Evolutionary conservation across 106 monocot species (phyloP), one percentile per base, ranked within the genome.

Genomic region (Dioscorea alata): DNA sequence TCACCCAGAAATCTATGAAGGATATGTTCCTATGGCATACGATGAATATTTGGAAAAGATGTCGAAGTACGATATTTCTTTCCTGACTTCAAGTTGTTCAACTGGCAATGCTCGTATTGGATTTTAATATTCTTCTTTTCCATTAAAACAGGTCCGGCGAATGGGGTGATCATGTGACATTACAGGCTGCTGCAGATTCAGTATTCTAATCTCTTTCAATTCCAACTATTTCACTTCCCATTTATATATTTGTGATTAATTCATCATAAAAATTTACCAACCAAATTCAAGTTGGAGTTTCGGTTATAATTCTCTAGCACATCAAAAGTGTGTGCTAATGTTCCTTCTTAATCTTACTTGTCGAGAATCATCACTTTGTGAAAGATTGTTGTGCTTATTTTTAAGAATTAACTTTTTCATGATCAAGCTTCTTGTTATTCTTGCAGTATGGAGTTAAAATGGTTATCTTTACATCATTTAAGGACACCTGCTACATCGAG

Each of bases 141-240:
- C 22, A 58, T 64, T 28, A 42, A 68, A 75, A 34, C 80, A 93
- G 93, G 67, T 73, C 16, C 72, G 90, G 90, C 4, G 90, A 94
- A 77, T 94, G 94, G 94, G 94, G 94, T n/a, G 90, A 90, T 48
- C 90, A 94, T 73, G 90, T 94, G 33, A 94, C 94, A 20, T 81
- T 94, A 50, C 94, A 94, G 79, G 94, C 94, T 77, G 94, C 94
- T 62, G 88, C 90, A 65, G 93, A 94, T 82, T 82, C 79, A 61
- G 93, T 93, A 84, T 61, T 72, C 32, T 23, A 1, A 13, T 20
- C 9, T 62, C 50, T 24, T 25, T 42, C 42, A 42, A 42, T 6
- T 42, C 10, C 1, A 8, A 42, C 6, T 6, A 42, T 42, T 8
- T 42, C 42, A 3, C 42, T 42, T 42, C 42, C 42, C 10, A 6